Base-by-base conservation (phyloP, 768 basidiomycete species). In the Phanerochaete carnosa region DNA sequence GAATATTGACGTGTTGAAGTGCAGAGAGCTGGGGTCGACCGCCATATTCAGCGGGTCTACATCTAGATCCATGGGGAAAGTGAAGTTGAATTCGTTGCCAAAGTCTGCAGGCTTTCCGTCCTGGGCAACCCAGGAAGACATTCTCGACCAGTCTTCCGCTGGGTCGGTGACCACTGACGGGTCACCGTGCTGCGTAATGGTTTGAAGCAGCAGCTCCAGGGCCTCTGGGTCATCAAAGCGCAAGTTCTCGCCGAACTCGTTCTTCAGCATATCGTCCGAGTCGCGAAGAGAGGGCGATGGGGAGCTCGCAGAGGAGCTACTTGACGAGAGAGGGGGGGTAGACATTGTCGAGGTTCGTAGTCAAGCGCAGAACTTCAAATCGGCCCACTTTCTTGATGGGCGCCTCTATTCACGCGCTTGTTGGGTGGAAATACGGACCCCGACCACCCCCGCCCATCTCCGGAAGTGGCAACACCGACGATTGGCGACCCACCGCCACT, bases 11-110 rank as follows among this genome's bases (percentile, higher is more conserved):
- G 68, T 65, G 30, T 77, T 70, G 57, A 80, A 84, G 66, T 89
- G 87, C 13, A 90, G 73, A 7, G 81, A 76, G 64, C 76, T 85
- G 30, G 90, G 88, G 60, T 91, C 86, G 57, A 91, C 79, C 0
- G 82, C 80, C 65, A 85, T 79, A 22, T 81, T 73, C 25, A 55
- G 35, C 3, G 83, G 80, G 69, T 79, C 76, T 57, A 87, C 84
- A 66, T 88, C 86, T 72, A 89, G 78, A 71, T 86, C 84, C 80
- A 87, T 82, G 70, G 71, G 62, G 69, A 79, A 60, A 25, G 74
- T 67, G 54, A 79, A 73, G 69, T 69, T 72, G 65, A 69, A 82
- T 62, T 69, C 80, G 64, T 69, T 26, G 65, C 65, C 64, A 75
- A 84, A 72, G 79, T 78, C 61, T 52, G 60, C 39, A 75, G 70